These are phyloP conservation scores for Castanea mollissima DNA, from an alignment of 306 rosid species.

Conservation along the genomic window DNA sequence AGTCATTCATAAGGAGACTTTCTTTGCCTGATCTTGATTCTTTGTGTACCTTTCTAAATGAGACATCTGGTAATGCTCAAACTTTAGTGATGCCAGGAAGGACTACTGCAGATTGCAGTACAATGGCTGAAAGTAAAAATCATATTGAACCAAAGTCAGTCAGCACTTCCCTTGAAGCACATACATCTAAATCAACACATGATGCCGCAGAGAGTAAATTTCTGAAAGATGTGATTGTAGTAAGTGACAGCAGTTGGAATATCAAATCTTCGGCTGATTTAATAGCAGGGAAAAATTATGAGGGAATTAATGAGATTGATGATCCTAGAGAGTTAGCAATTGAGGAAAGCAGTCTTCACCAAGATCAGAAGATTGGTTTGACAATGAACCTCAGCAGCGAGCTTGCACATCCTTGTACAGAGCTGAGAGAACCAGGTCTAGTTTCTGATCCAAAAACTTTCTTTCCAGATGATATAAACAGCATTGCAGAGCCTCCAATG, in stretches of 20 bases:
- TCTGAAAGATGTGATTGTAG: slow-evolving; percentile 25
- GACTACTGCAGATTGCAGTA: slow-evolving; percentile 10
- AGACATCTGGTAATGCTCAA: slow-evolving; percentile 42
- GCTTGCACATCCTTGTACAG: not conserved
- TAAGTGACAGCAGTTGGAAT: slow-evolving; percentile 21
- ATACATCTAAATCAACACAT: slow-evolving; percentile 24
- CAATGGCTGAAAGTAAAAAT: slow-evolving; percentile 19
- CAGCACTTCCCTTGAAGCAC: slow-evolving; percentile 22
- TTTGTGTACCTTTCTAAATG: slow-evolving; percentile 56
- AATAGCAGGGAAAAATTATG: slow-evolving; percentile 19
- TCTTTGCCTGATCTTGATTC: slow-evolving; percentile 74
- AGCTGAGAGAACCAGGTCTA: slow-evolving; percentile 2
- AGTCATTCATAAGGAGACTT: slow-evolving; percentile 57
- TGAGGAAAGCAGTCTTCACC: slow-evolving; percentile 28
- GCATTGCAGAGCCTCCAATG: slow-evolving; percentile 11
- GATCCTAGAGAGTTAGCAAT: slow-evolving; percentile 18
- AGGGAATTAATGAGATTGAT: slow-evolving; percentile 5
- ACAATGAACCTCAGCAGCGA: slow-evolving; percentile 25
- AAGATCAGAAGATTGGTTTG: slow-evolving; percentile 27
- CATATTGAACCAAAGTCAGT: slow-evolving; percentile 32
- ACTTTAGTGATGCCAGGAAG: slow-evolving; percentile 34
- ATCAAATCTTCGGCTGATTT: slow-evolving; percentile 19
- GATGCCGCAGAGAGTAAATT: slow-evolving; percentile 33
- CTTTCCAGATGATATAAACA: slow-evolving; percentile 26
- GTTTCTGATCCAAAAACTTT: slow-evolving; percentile 30